Percentiles rank a stretch among this genome's conserved stretches.
Evolutionary conservation across 148 eudicot genomes (phyloP).

Genomic region (Rhododendron ferrugineum): DNA sequence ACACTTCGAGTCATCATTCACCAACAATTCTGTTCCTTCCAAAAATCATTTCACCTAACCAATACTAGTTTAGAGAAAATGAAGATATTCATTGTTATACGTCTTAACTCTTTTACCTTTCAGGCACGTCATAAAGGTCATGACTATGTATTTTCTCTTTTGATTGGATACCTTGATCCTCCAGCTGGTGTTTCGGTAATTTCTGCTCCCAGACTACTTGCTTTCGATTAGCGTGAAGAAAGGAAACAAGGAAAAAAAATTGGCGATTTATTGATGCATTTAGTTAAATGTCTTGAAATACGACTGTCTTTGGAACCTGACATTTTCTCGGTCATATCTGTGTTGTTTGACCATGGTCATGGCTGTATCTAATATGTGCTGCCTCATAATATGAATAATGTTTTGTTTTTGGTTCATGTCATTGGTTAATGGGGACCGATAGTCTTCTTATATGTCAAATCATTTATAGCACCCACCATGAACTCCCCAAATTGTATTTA

Average conservation of each 20-base stretch:
- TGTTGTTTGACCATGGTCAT: background rate
- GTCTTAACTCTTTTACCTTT: conserved; percentile 11
- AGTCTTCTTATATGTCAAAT: no score
- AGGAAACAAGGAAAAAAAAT: background rate
- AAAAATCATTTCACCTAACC: background rate
- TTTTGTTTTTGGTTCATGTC: no score
- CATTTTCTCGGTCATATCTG: background rate
- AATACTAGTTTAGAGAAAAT: background rate
- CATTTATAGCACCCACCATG: no score
- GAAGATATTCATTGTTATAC: background rate
- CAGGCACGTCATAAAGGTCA: conserved; percentile 95
- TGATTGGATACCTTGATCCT: conserved; percentile 86
- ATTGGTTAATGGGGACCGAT: background rate
- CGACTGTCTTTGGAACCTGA: background rate
- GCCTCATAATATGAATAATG: no score
- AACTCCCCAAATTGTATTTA: no score
- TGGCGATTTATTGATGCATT: background rate
- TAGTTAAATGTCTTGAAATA: background rate
- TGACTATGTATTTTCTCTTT: conserved; percentile 72
- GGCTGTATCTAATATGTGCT: background rate
- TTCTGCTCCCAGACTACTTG: background rate
- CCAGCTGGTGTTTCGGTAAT: conserved; percentile 82
- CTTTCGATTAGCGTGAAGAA: background rate
- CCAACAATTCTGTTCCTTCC: background rate
- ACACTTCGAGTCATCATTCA: background rate